These are phyloP conservation scores for Myxozyma udenii DNA, from an alignment of 805 yeast species.

Conservation along the genomic window DNA sequence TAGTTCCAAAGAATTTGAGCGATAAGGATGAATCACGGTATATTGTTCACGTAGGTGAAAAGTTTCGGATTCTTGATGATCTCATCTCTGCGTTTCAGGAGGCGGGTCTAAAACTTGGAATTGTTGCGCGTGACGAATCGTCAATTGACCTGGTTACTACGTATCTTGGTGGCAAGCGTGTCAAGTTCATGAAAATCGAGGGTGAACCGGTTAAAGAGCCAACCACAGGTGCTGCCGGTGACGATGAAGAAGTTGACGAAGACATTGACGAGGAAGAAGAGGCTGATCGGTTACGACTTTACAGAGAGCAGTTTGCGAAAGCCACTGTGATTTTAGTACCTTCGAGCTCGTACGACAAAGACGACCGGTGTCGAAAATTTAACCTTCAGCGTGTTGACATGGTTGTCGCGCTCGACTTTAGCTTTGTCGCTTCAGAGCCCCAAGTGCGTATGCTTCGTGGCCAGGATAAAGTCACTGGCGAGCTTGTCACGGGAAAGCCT, in stretches of 20 bases:
- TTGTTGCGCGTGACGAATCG: conserved; percentile 67
- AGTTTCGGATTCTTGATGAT: conserved; percentile 68
- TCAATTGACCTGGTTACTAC: conserved; percentile 73
- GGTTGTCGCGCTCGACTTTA: conserved; percentile 61
- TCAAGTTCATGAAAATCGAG: conserved; percentile 55
- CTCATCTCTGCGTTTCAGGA: conserved; percentile 55
- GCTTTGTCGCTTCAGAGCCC: conserved; percentile 47
- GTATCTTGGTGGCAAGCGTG: conserved; percentile 58
- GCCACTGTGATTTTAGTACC: conserved; percentile 48
- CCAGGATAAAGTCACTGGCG: conserved; percentile 9
- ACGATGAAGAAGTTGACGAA: conserved; percentile 37
- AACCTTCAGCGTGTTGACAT: conserved; percentile 48
- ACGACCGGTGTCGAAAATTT: conserved; percentile 16
- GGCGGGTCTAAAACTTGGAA: conserved; percentile 53
- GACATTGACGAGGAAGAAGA: conserved; percentile 42
- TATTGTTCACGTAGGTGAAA: conserved; percentile 38
- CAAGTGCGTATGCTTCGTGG: conserved; percentile 39
- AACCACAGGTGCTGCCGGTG: not conserved
- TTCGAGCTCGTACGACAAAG: conserved; percentile 37
- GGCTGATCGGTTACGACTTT: conserved; percentile 26
- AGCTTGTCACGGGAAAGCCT: conserved; percentile 20
- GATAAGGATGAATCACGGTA: conserved; percentile 32
- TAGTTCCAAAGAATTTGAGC: conserved; percentile 70
- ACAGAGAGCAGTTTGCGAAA: conserved; percentile 8
- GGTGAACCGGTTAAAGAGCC: conserved; percentile 41